Percentiles rank a stretch among this genome's conserved stretches.
phyloP scores from a whole-genome alignment of 352 stramenopile genomes.

The Halophytophthora batemanensis region DNA sequence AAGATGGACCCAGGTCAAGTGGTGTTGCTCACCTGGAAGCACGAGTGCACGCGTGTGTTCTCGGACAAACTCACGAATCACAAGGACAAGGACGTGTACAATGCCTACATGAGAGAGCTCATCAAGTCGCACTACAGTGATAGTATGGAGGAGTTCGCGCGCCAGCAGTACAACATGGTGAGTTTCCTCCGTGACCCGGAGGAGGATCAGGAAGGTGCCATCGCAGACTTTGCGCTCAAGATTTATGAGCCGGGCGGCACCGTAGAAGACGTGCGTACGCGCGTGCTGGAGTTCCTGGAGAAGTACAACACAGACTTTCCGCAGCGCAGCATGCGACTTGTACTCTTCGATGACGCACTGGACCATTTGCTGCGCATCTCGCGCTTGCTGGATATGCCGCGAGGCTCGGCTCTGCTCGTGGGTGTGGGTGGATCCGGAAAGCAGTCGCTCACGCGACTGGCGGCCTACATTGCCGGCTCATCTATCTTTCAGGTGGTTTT shows the following conservation, averaged over 20 bases:
- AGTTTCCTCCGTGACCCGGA: constrained; percentile 97
- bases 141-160: constrained; percentile 67
- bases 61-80: constrained; percentile 97
- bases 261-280: constrained; percentile 89
- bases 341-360: constrained; percentile 98
- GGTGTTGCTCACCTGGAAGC: constrained; percentile 95
- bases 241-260: constrained; percentile 96
- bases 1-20: constrained; percentile 92
- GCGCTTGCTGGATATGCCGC: constrained; percentile 95
- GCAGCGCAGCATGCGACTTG: constrained; percentile 95
- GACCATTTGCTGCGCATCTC: constrained; percentile 96
- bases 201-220: constrained; percentile 94
- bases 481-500: constrained; percentile 98
- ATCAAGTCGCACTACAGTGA: constrained; percentile 90
- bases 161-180: constrained; percentile 92
- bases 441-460: constrained; percentile 95
- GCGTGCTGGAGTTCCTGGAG: constrained; percentile 93
- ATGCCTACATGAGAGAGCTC: constrained; percentile 90
- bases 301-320: constrained; percentile 98
- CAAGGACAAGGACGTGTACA: constrained; percentile 96
- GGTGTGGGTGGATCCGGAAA: constrained; percentile 97
- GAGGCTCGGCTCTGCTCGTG: constrained; percentile 94
- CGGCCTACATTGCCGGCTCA: constrained; percentile 95
- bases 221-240: constrained; percentile 94
- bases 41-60: constrained; percentile 98